phyloP scores from a whole-genome alignment of 1,284 basidiomycete species.

The Chalciporus piperatoides region DNA sequence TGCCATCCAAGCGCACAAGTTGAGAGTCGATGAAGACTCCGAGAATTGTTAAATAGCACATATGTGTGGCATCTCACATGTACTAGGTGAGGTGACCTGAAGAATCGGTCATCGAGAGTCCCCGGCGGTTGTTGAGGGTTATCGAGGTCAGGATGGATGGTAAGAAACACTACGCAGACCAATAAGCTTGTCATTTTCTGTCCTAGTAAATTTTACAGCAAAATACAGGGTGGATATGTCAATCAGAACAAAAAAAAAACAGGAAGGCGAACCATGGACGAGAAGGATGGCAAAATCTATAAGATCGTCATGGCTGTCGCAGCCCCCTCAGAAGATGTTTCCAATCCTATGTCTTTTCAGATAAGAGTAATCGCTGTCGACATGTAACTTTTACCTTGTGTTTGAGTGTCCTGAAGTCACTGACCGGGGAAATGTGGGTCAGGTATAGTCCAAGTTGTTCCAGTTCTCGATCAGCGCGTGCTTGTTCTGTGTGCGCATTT shows the following conservation, averaged over 20 bases:
- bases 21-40: too few species aligned
- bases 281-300: background rate
- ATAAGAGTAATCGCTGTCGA: background rate
- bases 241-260: background rate
- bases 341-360: constrained; percentile 25
- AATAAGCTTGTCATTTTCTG: too few species aligned
- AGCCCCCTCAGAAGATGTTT: constrained; percentile 28
- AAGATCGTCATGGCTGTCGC: constrained; percentile 9
- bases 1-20: too few species aligned
- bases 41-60: too few species aligned
- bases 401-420: constrained; percentile 53
- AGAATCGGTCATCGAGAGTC: background rate
- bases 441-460: constrained; percentile 62
- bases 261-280: background rate
- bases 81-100: too few species aligned
- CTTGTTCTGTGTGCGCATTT: constrained; percentile 62
- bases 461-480: constrained; percentile 65
- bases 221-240: background rate
- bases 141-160: background rate
- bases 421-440: constrained; percentile 50
- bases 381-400: constrained; percentile 49
- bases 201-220: background rate
- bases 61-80: too few species aligned
- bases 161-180: background rate
- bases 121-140: background rate